A percentile compares a stretch with the other conserved stretches of the same genome.
Conservation (phyloP, 345 rosid species). For the Citrus australasica region DNA sequence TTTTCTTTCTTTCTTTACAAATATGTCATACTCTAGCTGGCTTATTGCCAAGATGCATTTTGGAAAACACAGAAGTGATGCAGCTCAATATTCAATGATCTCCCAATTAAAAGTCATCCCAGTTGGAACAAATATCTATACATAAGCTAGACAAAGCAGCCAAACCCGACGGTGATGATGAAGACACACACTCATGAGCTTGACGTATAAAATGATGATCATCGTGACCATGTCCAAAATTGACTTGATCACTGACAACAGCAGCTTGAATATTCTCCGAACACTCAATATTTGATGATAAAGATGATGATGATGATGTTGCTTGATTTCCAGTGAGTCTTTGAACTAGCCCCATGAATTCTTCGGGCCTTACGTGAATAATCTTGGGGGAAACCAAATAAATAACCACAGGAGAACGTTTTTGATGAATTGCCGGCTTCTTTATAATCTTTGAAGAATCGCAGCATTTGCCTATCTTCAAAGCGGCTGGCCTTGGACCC, state of each 20-base stretch:
- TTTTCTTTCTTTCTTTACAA: too few relatives aligned
- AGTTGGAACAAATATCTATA: not conserved
- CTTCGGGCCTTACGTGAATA: constrained; percentile 36
- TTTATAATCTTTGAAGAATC: not conserved
- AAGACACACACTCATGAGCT: too few relatives aligned
- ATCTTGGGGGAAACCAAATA: constrained; percentile 45
- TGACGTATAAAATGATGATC: not conserved
- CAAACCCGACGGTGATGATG: not conserved
- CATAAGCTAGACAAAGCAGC: not conserved
- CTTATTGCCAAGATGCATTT: too few relatives aligned
- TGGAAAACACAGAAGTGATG: too few relatives aligned
- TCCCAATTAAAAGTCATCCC: not conserved
- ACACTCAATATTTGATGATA: too few relatives aligned
- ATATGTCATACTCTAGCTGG: too few relatives aligned
- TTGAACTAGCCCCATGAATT: constrained; percentile 48
- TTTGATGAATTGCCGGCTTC: too few relatives aligned
- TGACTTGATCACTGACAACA: not conserved
- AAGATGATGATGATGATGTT: not conserved
- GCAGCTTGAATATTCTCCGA: not conserved
- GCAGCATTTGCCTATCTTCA: constrained; percentile 15
- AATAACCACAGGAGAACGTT: constrained; percentile 27
- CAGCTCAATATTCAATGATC: too few relatives aligned
- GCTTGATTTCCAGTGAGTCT: constrained; percentile 43
- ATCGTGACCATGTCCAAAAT: too few relatives aligned
- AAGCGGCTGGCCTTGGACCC: constrained; percentile 18